Percentiles rank a stretch among this genome's conserved stretches.
These are phyloP conservation scores for Russula olivacea DNA, from an alignment of 768 basidiomycete genomes.

Conservation along the genomic window DNA sequence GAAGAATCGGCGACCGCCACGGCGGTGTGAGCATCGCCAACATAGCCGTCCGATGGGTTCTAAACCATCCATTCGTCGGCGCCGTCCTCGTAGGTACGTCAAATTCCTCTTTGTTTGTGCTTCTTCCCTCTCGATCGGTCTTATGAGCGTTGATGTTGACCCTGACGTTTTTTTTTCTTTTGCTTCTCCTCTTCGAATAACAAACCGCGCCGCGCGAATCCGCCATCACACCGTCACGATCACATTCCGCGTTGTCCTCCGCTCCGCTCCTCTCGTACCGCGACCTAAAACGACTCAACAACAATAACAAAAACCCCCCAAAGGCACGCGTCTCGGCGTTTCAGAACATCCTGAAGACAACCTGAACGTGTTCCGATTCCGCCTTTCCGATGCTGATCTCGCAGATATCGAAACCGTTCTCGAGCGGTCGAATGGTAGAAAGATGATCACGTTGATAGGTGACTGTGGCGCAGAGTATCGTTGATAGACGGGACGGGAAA, in stretches of 20 bases:
- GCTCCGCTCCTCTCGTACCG: background rate
- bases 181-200: background rate
- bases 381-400: conserved; percentile 50
- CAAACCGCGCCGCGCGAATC: background rate
- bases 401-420: conserved; percentile 59
- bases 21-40: conserved; percentile 65
- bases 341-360: conserved; percentile 73
- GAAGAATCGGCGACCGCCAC: conserved; percentile 61
- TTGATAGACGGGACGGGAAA: background rate
- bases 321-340: conserved; percentile 71
- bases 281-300: too few species aligned
- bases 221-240: background rate
- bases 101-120: background rate
- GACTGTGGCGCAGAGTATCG: conserved; percentile 87
- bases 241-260: background rate
- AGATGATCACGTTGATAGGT: conserved; percentile 61
- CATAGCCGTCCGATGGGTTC: conserved; percentile 75
- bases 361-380: conserved; percentile 52
- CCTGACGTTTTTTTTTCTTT: background rate
- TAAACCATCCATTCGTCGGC: conserved; percentile 71
- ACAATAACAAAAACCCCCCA: too few species aligned
- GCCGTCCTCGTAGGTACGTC: conserved; percentile 69
- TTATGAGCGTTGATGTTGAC: background rate
- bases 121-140: too few species aligned
- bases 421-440: conserved; percentile 51